A percentile compares a stretch with the other conserved stretches of the same genome.
Conservation (phyloP, 73 alveolate genomes). For the Tetrahymena elliotti region DNA sequence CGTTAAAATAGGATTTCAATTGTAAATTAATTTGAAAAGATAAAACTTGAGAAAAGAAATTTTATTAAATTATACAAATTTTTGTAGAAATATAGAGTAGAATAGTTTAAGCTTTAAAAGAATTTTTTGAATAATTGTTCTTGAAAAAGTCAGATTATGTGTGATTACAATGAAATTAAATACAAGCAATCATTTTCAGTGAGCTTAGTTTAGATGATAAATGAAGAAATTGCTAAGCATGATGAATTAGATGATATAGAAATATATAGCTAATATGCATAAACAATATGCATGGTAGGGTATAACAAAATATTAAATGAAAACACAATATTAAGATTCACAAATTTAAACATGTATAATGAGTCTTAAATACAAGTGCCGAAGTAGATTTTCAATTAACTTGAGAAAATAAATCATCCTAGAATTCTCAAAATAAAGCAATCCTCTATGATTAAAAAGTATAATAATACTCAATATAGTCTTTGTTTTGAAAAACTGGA, state of each 20-base stretch:
- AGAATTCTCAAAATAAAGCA: background rate
- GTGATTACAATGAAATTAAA: background rate
- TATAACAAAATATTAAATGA: background rate
- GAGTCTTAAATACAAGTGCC: background rate
- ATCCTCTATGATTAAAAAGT: background rate
- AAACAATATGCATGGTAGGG: background rate
- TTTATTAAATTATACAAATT: no score
- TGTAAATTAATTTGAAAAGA: no score
- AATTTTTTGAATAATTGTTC: background rate
- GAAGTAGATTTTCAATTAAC: background rate
- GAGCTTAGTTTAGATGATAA: background rate
- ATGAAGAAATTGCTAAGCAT: background rate
- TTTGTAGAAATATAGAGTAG: background rate
- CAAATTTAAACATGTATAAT: background rate
- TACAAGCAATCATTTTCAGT: background rate
- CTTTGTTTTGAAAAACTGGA: background rate
- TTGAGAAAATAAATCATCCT: background rate
- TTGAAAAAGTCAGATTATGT: background rate
- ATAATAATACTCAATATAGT: background rate
- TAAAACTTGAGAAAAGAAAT: background rate
- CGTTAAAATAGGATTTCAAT: background rate
- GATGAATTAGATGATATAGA: background rate
- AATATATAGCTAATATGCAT: background rate
- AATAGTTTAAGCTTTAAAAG: no score
- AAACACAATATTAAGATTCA: background rate